A percentile compares a stretch with the other conserved stretches of the same genome.
These are phyloP conservation scores for Corymbia maculata DNA, from an alignment of 345 rosid genomes.

Conservation along the genomic window DNA sequence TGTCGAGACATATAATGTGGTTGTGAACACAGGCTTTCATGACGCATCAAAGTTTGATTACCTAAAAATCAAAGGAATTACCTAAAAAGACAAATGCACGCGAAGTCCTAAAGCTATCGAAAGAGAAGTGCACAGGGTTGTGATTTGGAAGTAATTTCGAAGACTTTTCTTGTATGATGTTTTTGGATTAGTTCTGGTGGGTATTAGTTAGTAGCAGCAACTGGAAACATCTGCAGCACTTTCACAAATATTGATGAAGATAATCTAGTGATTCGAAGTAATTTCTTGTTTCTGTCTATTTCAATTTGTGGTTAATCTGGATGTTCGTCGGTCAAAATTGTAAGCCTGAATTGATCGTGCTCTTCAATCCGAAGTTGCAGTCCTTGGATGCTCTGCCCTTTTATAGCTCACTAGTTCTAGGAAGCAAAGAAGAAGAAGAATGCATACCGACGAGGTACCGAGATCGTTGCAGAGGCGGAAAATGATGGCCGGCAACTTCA, in stretches of 20 bases:
- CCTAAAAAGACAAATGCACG: background rate
- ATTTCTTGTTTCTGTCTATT: background rate
- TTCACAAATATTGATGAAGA: background rate
- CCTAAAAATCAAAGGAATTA: background rate
- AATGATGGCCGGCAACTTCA: conserved; percentile 19
- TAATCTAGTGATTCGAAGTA: background rate
- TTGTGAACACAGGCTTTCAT: too few species aligned
- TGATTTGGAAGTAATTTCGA: too few species aligned
- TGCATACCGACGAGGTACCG: conserved; percentile 24
- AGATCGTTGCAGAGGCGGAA: conserved; percentile 32
- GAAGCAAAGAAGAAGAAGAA: background rate
- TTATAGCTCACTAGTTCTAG: background rate
- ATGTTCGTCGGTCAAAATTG: background rate
- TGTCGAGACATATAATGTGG: too few species aligned
- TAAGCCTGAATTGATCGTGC: background rate
- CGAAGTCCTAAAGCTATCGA: background rate
- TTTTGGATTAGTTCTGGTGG: background rate
- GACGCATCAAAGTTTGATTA: too few species aligned
- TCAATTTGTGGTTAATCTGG: background rate
- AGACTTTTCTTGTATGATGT: background rate
- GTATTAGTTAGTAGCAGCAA: background rate
- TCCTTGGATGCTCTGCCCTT: background rate
- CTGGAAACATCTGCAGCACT: background rate
- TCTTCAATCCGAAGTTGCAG: background rate
- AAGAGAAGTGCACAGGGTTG: background rate